Base-by-base conservation (phyloP, 2,329 filamentous ascomycete genomes). In the Fusarium concolor region DNA sequence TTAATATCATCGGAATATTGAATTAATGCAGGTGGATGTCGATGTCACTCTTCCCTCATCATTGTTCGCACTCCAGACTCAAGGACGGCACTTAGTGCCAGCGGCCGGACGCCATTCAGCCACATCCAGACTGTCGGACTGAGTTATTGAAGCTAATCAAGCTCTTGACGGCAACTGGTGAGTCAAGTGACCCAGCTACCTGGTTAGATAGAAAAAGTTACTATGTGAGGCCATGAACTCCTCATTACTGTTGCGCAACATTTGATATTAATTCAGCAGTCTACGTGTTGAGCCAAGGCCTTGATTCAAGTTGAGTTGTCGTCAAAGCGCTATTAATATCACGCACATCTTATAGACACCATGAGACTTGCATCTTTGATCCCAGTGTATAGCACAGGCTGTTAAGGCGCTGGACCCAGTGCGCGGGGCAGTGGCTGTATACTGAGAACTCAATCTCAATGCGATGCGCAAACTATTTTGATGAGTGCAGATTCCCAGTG, bases 71-170 rank as follows among this genome's bases (percentile, higher is more conserved):
- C 24, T 41, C 38, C 10, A 44, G 51, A 44, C 45, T 24, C 26
- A 43, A 35, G 53, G 24, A 59, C 59, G 59, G 61, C 61, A 64
- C 52, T 64, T 64, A 39, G 22, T 44, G 20, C 39, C 62, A 62
- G 51, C 28, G 39, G 51, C 60, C 64, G 41, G 20, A 38, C 60
- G 52, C 61, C 61, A 46, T 64, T 46, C 45, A 65, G 61, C 61
- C 61, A 64, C 60, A 59, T 33, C 60, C 60, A 65, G 41, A 52
- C 61, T 64, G 60, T 59, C 53, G 60, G 61, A 64, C 61, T 65
- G 53, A 26, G 49, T 47, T 56, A n/a, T 44, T 43, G 43, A 52
- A 63, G 42, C 59, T 51, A 65, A 22, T 39, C 46, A 56, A 46
- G 37, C 45, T 56, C 44, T 49, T 43, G 43, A 37, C 43, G 52